These are phyloP conservation scores for Euptelea pleiosperma DNA, from an alignment of 164 flowering plant species.

Conservation along the genomic window DNA sequence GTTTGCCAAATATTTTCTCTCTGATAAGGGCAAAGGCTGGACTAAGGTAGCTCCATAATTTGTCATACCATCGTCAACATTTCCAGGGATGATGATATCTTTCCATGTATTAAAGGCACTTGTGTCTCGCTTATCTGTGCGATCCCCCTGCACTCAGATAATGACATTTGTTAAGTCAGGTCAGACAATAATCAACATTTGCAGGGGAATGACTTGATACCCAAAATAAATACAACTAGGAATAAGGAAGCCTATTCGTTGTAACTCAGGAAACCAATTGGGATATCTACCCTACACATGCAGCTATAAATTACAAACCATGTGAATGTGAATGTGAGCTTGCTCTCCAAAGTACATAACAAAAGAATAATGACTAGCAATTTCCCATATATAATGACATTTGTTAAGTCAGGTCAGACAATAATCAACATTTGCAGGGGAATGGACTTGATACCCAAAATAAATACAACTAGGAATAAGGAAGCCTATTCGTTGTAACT, in stretches of 20 bases:
- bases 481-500: too few species aligned
- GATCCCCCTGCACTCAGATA: slow-evolving; percentile 70
- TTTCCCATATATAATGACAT: too few species aligned
- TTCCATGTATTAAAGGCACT: slow-evolving; percentile 98
- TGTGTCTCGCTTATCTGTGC: slow-evolving; percentile 83
- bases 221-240: background rate
- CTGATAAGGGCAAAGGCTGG: slow-evolving; percentile 73
- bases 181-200: background rate
- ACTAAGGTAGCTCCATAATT: slow-evolving; percentile 40
- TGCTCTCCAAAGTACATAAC: too few species aligned
- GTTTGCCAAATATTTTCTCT: slow-evolving; percentile 80
- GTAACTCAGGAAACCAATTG: too few species aligned
- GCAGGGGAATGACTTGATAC: background rate
- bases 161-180: slow-evolving; percentile 4
- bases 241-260: too few species aligned
- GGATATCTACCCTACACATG: too few species aligned
- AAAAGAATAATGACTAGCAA: too few species aligned
- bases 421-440: slow-evolving; percentile 2
- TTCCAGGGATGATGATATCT: slow-evolving; percentile 96
- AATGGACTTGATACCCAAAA: background rate
- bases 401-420: background rate
- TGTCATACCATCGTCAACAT: slow-evolving; percentile 92
- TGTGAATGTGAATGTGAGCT: too few species aligned
- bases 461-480: background rate
- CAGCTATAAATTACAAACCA: too few species aligned